These are phyloP conservation scores for Aureobasidium pullulans DNA, from an alignment of 2,329 filamentous ascomycete species.

Conservation along the genomic window DNA sequence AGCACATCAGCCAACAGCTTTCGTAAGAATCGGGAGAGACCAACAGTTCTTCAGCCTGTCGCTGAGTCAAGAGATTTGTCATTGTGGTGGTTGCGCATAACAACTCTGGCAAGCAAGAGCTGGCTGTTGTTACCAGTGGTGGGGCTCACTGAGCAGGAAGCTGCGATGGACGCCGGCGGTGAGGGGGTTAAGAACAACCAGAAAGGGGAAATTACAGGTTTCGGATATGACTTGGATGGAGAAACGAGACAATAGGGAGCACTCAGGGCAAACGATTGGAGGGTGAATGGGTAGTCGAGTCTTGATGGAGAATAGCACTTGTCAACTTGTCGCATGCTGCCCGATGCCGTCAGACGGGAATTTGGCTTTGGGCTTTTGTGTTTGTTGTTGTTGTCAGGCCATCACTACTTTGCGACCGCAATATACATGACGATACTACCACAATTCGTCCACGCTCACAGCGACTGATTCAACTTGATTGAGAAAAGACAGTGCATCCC, in stretches of 20 bases:
- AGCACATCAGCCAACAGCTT: conserved; percentile 25
- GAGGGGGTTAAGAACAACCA: neutral
- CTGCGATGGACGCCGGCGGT: neutral
- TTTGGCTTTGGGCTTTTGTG: conserved; percentile 4
- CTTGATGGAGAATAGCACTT: neutral
- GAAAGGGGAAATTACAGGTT: conserved; percentile 1
- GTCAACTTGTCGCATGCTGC: neutral
- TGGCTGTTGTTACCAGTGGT: neutral
- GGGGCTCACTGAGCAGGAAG: neutral
- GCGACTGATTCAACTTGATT: neutral
- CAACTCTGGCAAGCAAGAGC: neutral
- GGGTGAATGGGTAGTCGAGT: neutral
- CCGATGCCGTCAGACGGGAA: conserved; percentile 9
- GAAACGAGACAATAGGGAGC: neutral
- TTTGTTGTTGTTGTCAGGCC: conserved; percentile 6
- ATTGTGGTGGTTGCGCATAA: conserved; percentile 37
- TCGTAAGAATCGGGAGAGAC: conserved; percentile 30
- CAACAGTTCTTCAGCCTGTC: conserved; percentile 85
- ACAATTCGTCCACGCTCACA: neutral
- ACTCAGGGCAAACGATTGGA: neutral
- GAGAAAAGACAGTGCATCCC: neutral
- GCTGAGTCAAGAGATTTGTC: conserved; percentile 67
- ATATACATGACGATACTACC: neutral
- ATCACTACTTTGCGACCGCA: neutral
- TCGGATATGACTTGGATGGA: neutral